Base-by-base conservation (phyloP, 352 stramenopile genomes). In the Pythium sp. region DNA sequence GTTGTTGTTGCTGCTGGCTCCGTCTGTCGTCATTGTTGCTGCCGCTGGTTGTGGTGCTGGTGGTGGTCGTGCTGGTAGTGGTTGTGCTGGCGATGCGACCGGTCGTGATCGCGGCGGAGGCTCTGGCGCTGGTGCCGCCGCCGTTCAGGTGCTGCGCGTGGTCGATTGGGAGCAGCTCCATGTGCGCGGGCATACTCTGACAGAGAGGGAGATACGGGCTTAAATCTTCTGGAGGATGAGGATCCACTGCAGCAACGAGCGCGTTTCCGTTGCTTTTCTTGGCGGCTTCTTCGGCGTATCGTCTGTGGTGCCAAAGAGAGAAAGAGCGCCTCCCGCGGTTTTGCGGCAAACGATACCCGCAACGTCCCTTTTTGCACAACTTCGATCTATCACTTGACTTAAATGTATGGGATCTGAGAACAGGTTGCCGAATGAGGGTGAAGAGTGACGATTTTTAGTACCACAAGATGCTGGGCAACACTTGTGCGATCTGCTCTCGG, bases 91-190 rank as follows among this genome's bases (percentile, higher is more conserved):
- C 28, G 30, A 28, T 62, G 46, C 61, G 61, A 60, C 61, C 58
- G 30, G 61, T 66, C 51, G 62, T 53, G 49, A 58, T 49, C n/a
- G 59, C 32, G 8, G 53, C 24, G n/a, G 28, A 65, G 58, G 55
- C 24, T 38, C 49, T 32, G 11, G n/a, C 32, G 32, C 22, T 66
- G 26, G 14, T 20, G 24, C 22, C 20, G 47, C 49, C 51, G 14
- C 53, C 53, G 38, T 28, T 58, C 30, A 47, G 51, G 22, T 61
- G 62, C 47, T 61, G 51, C 30, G n/a, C 18, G 62, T 14, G 30
- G n/a, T 46, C 65, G 18, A 22, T 66, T 30, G 46, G 49, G 41
- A 60, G 58, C 65, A 57, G 14, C 38, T 68, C 53, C 63, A 62
- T 68, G 15, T 62, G 51, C 3, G 22, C 53, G 32, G 56, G 22